Conservation (phyloP, 768 basidiomycete species). For the Hypholoma fasciculare region DNA sequence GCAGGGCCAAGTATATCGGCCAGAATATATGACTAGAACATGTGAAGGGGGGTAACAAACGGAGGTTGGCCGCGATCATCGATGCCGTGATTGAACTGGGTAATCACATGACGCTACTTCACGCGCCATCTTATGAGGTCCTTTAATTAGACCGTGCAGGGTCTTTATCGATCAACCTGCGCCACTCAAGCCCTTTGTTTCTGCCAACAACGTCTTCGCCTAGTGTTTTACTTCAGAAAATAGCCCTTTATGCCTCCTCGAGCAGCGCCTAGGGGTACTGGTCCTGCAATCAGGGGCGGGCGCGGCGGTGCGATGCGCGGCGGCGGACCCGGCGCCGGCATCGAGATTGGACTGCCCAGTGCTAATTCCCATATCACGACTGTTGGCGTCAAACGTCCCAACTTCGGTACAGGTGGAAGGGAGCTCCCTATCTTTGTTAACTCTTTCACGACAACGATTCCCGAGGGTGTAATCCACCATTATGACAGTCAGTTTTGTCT, state of each 20-base stretch:
- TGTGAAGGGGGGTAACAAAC: too few species aligned
- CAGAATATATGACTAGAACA: too few species aligned
- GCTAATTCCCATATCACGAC: slow-evolving; percentile 43
- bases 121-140: background rate
- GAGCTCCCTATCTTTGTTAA: slow-evolving; percentile 48
- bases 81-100: too few species aligned
- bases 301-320: slow-evolving; percentile 28
- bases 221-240: too few species aligned
- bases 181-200: background rate
- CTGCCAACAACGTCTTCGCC: background rate
- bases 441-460: slow-evolving; percentile 63
- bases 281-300: slow-evolving; percentile 28
- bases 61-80: too few species aligned
- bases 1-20: too few species aligned
- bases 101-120: background rate
- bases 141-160: background rate
- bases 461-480: slow-evolving; percentile 67
- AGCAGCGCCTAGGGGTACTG: slow-evolving; percentile 26
- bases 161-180: slow-evolving; percentile 1
- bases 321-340: slow-evolving; percentile 22
- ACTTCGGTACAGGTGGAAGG: slow-evolving; percentile 58
- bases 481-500: slow-evolving; percentile 64
- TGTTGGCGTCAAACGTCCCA: slow-evolving; percentile 69
- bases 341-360: slow-evolving; percentile 24
- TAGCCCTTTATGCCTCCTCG: slow-evolving; percentile 39